Base-by-base conservation (phyloP, 441 rosid species). In the Corymbia calophylla region DNA sequence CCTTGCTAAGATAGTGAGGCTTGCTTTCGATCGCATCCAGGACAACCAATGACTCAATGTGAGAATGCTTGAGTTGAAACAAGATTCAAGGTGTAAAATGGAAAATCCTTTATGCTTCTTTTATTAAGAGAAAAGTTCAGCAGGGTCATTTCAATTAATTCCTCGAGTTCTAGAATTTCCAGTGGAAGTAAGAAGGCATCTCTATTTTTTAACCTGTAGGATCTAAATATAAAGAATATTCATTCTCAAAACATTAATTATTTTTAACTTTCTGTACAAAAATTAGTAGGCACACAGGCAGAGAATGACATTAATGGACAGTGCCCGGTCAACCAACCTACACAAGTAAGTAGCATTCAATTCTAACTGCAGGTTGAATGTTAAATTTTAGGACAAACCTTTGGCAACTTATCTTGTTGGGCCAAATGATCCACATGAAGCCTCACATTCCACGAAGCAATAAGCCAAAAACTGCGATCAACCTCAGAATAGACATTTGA, bases 361-460 rank as follows among this genome's bases (percentile, higher is more conserved):
- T 23, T 23, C n/a, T 73, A 73, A 73, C 29, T 39, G 84, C 84
- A 73, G 0, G 18, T 39, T 73, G 0, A 0, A 39, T 3, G 51
- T 39, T 73, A n/a, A 73, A 73, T 39, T 39, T 73, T 25, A 7
- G 56, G 85, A 44, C 88, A 66, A 2, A 96, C 99, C 97, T 94
- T 89, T 18, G 99, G 99, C 89, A 98, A 89, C 94, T 93, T 96
- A 73, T 94, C 92, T 90, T 92, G 94, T 89, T 92, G 91, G n/a
- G 94, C 95, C 91, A 98, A 93, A 91, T 98, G 98, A 66, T 97
- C 97, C 56, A 97, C 96, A 82, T 96, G 99, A 93, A 96, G 95
- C 95, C 94, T 94, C 90, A 97, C 98, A 91, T 98, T 97, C 49
- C 92, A 93, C 2, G 97, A 87, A 88, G 99, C 99, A 89, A 90